Evolutionary conservation across 2,329 filamentous ascomycete species (phyloP), one percentile per base, ranked within the genome.

Genomic region (Penicillium oxalicum): DNA sequence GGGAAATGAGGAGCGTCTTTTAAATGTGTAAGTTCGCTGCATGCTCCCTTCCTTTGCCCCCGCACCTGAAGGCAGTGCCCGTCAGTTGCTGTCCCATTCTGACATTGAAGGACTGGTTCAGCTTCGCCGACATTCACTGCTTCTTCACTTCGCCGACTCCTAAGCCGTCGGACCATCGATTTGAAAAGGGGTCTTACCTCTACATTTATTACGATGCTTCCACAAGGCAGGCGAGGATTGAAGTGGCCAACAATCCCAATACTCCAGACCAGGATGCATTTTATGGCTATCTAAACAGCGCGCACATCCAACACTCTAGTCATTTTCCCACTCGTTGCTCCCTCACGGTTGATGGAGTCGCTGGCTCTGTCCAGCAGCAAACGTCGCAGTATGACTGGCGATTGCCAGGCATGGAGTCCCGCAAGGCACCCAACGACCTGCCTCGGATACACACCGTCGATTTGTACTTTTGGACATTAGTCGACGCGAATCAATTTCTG

Each of bases 241-340:
- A 85, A 65, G 71, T 84, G 51, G 82, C 82, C 32, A 84, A 85
- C 61, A 76, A 83, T 62, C 77, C 81, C 8, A 80, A 81, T 26
- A 82, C 79, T 8, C 70, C 76, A 13, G 75, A 80, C n/a, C 81
- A 84, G 61, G 81, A 84, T 71, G 80, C 81, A 40, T 83, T 85
- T 62, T 74, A 75, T 57, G 82, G 81, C 53, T 75, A 71, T 44
- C 62, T 84, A 52, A 75, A 77, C 52, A 68, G 69, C 13, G 72
- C 77, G 40, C 74, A 74, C 54, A 64, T 84, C 13, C 70, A 73
- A 32, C 80, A 82, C 61, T 79, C 77, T 4, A 73, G 78, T 62
- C 77, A 77, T 53, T 83, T 84, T 55, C 80, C 81, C 4, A 81
- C 76, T 33, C 69, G 80, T 2, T 76, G 79, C 61, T 82, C 80